A percentile compares a stretch with the other conserved stretches of the same genome.
Evolutionary conservation across 495 filamentous ascomycete genomes (phyloP).

Genomic region (Neurospora pannonica): DNA sequence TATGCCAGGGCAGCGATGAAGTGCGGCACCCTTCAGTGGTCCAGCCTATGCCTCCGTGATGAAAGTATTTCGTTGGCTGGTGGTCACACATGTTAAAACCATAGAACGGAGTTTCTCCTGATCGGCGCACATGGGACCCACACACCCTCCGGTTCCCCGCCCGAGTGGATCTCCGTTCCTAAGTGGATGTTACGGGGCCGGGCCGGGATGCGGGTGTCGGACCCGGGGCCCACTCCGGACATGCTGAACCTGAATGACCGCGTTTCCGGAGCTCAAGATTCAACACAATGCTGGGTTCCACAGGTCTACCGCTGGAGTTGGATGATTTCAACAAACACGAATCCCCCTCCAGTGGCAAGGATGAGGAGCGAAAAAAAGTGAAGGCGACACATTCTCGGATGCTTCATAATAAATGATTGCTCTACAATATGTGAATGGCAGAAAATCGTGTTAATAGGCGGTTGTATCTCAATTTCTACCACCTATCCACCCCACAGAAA

Average conservation of each 20-base stretch:
- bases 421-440: not conserved
- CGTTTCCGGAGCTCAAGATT: not conserved
- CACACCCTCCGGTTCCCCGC: not conserved
- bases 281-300: not conserved
- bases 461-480: not conserved
- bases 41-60: not conserved
- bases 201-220: not conserved
- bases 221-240: not conserved
- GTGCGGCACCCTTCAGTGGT: not conserved
- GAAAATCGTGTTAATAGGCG: not conserved
- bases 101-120: not conserved
- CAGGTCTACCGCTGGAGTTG: not conserved
- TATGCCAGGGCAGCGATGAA: not conserved
- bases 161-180: not conserved
- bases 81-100: not conserved
- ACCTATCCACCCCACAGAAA: not conserved
- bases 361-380: not conserved
- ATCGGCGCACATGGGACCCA: not conserved
- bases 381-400: not conserved
- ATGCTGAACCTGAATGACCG: not conserved
- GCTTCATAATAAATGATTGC: not conserved
- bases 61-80: not conserved
- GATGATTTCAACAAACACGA: not conserved
- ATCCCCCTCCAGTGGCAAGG: not conserved
- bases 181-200: not conserved